phyloP scores from a whole-genome alignment of 164 flowering plant genomes.

The Magnolia kwangsiensis region DNA sequence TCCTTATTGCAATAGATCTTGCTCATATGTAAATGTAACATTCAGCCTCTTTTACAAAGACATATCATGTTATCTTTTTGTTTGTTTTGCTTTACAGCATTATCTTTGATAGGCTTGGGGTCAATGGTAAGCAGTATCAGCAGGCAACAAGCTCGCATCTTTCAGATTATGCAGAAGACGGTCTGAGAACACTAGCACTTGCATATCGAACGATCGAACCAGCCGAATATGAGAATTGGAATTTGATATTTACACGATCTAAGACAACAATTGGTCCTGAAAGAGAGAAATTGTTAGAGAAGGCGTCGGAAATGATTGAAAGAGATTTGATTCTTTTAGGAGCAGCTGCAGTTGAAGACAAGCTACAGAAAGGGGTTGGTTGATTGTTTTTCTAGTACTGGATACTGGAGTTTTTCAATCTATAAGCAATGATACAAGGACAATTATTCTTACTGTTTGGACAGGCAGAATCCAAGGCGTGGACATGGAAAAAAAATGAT shows the following conservation, averaged over 20 bases:
- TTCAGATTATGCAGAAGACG: slow-evolving; percentile 51
- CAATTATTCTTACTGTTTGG: no score
- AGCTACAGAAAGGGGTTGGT: slow-evolving; percentile 58
- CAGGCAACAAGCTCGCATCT: slow-evolving; percentile 41
- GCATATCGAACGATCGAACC: slow-evolving; percentile 39
- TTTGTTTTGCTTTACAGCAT: slow-evolving; percentile 35
- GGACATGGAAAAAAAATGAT: no score
- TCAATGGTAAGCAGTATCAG: slow-evolving; percentile 36
- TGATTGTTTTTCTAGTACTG: neutral
- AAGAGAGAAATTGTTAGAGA: slow-evolving; percentile 50
- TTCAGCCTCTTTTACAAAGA: no score
- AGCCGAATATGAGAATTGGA: slow-evolving; percentile 44
- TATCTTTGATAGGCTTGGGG: slow-evolving; percentile 46
- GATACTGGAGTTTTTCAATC: neutral
- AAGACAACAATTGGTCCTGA: slow-evolving; percentile 46
- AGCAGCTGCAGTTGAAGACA: slow-evolving; percentile 63
- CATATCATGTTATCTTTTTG: neutral
- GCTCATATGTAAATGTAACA: no score
- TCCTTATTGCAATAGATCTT: no score
- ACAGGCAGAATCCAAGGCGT: no score
- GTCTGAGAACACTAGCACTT: slow-evolving; percentile 52
- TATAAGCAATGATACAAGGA: no score
- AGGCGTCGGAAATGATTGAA: slow-evolving; percentile 53
- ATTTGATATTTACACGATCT: slow-evolving; percentile 34
- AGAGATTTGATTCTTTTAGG: slow-evolving; percentile 53